A percentile compares a stretch with the other conserved stretches of the same genome.
These are phyloP conservation scores for Hypoxylon sp. DNA, from an alignment of 2,329 filamentous ascomycete species.

Conservation along the genomic window DNA sequence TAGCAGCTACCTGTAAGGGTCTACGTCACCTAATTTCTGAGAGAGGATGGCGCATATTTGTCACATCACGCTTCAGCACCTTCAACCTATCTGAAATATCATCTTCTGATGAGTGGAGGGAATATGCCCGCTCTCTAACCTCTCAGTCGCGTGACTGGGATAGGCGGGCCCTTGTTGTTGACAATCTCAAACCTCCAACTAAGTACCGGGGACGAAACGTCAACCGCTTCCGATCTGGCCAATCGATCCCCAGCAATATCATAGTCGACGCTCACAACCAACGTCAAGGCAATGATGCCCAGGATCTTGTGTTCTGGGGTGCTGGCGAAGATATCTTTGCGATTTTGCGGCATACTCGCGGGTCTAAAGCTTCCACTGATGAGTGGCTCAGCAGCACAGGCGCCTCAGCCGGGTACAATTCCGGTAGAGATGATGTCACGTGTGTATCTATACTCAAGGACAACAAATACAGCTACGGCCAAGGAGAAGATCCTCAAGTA, in stretches of 20 bases:
- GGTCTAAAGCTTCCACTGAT: slow-evolving; percentile 33
- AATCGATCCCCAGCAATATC: slow-evolving; percentile 62
- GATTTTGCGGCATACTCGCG: slow-evolving; percentile 56
- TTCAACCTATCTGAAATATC: slow-evolving; percentile 54
- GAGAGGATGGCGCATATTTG: slow-evolving; percentile 67
- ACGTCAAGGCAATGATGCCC: slow-evolving; percentile 50
- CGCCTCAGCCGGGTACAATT: slow-evolving; percentile 56
- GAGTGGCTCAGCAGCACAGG: slow-evolving; percentile 61
- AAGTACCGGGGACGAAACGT: slow-evolving; percentile 25
- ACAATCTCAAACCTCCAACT: slow-evolving; percentile 48
- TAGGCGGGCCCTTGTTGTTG: slow-evolving; percentile 61
- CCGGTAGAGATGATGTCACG: slow-evolving; percentile 67
- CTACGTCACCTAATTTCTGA: slow-evolving; percentile 59
- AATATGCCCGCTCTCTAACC: slow-evolving; percentile 63
- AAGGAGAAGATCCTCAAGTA: slow-evolving; percentile 53
- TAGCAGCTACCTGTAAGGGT: slow-evolving; percentile 59
- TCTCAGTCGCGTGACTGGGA: slow-evolving; percentile 70
- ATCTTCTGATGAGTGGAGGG: slow-evolving; percentile 48
- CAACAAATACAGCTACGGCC: slow-evolving; percentile 26
- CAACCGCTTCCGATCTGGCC: slow-evolving; percentile 38
- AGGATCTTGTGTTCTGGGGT: slow-evolving; percentile 67
- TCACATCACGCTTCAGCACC: slow-evolving; percentile 62
- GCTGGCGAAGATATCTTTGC: slow-evolving; percentile 67
- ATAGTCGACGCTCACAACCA: slow-evolving; percentile 63
- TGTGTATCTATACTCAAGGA: slow-evolving; percentile 62